Evolutionary conservation across 192 early-diverging fungal genomes (phyloP), one percentile per base, ranked within the genome.

Genomic region (Backusella australiensis): DNA sequence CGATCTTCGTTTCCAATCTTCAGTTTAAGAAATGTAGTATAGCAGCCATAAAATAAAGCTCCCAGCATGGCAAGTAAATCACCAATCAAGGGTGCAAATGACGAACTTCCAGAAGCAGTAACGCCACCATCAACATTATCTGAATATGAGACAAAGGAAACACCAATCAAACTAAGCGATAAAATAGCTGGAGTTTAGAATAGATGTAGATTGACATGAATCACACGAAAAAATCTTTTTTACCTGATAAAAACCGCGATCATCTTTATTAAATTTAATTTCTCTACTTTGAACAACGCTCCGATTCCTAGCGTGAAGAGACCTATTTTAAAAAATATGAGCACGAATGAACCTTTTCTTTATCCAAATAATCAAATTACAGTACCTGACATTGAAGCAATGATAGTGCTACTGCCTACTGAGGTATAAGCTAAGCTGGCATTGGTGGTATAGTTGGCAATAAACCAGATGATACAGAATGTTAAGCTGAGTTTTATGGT

Each of bases 401-500:
- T 78, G 12, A 95, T 94, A 35, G 94, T 93, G 29, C 87, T 88
- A 72, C 90, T 93, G 6, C 90, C 91, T 26, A 95, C 94, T 6
- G 86, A 86, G 12, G 92, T 93, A 72, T 93, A 91, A 0, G 91
- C 90, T 44, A 94, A 82, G 26, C 91, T 91, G 15, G 90, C 89
- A 73, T 93, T 95, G 63, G 87, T 91, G 2, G 88, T 80, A 80
- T 89, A 88, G 79, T 94, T 94, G 66, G 93, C 94, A 34, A 82
- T 69, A 84, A 95, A 95, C 94, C 94, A 95, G 53, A 94, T 78
- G 9, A 92, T 81, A 81, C 93, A 93, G 68, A 95, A 95, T 0
- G 82, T 80, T 39, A 92, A 76, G 3, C 93, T 89, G 49, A 93
- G 84, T 75, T 85, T 75, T 2, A 90, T 88, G 8, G 89, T 88